phyloP scores from a whole-genome alignment of 257 asterid species.

The Verbascum thapsus region DNA sequence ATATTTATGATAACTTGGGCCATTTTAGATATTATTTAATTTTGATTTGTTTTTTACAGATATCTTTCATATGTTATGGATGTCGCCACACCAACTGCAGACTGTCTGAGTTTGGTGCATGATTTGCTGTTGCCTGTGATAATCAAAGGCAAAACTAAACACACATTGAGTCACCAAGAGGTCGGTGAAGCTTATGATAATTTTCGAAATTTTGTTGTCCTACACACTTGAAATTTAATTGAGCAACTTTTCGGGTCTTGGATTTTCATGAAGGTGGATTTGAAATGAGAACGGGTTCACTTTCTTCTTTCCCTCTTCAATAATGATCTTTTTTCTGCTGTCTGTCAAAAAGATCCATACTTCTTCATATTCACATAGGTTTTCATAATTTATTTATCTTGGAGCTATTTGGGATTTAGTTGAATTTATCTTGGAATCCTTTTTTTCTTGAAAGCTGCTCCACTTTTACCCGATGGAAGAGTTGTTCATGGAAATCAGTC shows the following conservation, averaged over 20 bases:
- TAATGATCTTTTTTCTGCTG: no score
- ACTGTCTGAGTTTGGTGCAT: conserved; percentile 76
- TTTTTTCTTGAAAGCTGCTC: neutral
- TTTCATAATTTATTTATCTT: no score
- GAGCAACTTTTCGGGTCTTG: no score
- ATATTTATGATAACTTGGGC: neutral
- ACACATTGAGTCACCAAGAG: conserved; percentile 91
- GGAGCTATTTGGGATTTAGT: neutral
- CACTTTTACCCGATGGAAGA: neutral
- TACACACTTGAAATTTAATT: no score
- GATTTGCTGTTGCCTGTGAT: conserved; percentile 81
- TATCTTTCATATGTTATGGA: conserved; percentile 95
- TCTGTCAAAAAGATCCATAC: no score
- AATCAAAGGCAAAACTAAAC: conserved; percentile 60
- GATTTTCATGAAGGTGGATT: no score
- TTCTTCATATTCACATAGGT: no score
- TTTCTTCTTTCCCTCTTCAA: no score
- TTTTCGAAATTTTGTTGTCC: conserved; percentile 3
- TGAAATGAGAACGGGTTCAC: no score
- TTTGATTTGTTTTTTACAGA: conserved; percentile 39
- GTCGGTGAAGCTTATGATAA: conserved; percentile 42
- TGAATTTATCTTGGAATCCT: neutral
- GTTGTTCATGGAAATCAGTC: conserved; percentile 1
- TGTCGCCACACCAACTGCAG: conserved; percentile 95
- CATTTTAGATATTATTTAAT: neutral